phyloP scores from a whole-genome alignment of 2,329 filamentous ascomycete species.

The Neocucurbitaria cava region DNA sequence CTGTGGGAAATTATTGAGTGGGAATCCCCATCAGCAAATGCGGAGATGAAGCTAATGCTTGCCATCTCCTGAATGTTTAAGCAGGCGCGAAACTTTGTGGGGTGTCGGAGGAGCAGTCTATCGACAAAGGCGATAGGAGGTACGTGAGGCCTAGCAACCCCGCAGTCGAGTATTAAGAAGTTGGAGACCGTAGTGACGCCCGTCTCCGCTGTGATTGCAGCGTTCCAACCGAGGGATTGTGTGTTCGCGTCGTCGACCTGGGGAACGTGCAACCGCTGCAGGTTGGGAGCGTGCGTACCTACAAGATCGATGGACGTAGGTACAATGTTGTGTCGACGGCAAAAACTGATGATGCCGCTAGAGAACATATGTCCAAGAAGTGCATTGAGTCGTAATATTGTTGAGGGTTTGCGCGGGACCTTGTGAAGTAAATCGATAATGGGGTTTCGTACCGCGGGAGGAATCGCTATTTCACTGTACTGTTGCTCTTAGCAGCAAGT shows the following conservation, averaged over 20 bases:
- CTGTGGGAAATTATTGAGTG: conserved; percentile 59
- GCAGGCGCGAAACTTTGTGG: conserved; percentile 63
- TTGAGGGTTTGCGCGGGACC: conserved; percentile 61
- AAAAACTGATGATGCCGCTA: conserved; percentile 59
- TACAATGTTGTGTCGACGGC: conserved; percentile 52
- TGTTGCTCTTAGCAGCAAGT: conserved; percentile 28
- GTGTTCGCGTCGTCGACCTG: conserved; percentile 42
- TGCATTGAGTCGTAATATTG: conserved; percentile 64
- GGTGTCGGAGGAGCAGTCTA: conserved; percentile 62
- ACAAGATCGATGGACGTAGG: conserved; percentile 60
- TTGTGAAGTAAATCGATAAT: conserved; percentile 65
- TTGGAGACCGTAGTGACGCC: conserved; percentile 67
- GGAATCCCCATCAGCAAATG: conserved; percentile 50
- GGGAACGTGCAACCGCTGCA: conserved; percentile 1
- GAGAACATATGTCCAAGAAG: conserved; percentile 65
- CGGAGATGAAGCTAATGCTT: conserved; percentile 67
- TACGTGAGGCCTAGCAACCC: conserved; percentile 62
- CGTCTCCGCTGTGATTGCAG: conserved; percentile 61
- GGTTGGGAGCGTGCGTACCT: conserved; percentile 64
- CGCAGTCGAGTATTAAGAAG: conserved; percentile 64
- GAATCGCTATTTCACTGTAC: conserved; percentile 64
- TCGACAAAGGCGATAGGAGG: conserved; percentile 66
- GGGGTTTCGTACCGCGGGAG: conserved; percentile 61
- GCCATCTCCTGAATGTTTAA: conserved; percentile 69
- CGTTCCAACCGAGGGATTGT: conserved; percentile 62